Evolutionary conservation across 306 rosid species (phyloP).

Genomic region (Amphicarpaea edgeworthii): DNA sequence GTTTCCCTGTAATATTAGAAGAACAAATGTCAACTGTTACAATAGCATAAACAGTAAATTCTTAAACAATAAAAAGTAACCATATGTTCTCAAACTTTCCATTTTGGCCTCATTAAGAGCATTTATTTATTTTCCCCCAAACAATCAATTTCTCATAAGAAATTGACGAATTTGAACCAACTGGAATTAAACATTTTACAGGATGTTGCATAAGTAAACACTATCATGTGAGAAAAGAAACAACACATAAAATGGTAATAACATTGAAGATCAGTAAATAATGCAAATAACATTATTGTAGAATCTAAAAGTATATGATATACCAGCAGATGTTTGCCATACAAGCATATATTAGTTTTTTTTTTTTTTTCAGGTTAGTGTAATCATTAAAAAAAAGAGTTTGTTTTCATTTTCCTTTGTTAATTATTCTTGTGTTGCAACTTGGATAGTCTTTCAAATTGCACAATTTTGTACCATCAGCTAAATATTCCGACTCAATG

Average conservation of each 20-base stretch:
- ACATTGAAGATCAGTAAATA: background rate
- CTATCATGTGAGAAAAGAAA: background rate
- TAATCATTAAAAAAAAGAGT: background rate
- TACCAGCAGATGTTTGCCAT: background rate
- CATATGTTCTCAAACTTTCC: background rate
- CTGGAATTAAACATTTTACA: background rate
- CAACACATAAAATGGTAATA: background rate
- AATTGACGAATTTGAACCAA: background rate
- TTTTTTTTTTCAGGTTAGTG: background rate
- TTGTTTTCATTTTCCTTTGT: background rate
- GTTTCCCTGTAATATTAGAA: slow-evolving; percentile 34
- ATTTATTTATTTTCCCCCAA: background rate
- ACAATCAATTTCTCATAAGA: slow-evolving; percentile 25
- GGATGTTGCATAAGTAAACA: background rate
- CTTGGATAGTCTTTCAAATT: background rate
- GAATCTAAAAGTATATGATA: background rate
- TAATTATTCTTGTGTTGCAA: slow-evolving; percentile 1
- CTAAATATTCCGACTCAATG: slow-evolving; percentile 14
- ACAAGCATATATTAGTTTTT: slow-evolving; percentile 13
- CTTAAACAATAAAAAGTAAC: background rate
- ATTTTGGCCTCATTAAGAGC: background rate
- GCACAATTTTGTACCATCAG: background rate
- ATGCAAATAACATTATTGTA: background rate
- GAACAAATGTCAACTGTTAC: slow-evolving; percentile 14
- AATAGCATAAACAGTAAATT: slow-evolving; percentile 1